phyloP scores from a whole-genome alignment of 345 rosid species.

The Boechera divaricarpa region DNA sequence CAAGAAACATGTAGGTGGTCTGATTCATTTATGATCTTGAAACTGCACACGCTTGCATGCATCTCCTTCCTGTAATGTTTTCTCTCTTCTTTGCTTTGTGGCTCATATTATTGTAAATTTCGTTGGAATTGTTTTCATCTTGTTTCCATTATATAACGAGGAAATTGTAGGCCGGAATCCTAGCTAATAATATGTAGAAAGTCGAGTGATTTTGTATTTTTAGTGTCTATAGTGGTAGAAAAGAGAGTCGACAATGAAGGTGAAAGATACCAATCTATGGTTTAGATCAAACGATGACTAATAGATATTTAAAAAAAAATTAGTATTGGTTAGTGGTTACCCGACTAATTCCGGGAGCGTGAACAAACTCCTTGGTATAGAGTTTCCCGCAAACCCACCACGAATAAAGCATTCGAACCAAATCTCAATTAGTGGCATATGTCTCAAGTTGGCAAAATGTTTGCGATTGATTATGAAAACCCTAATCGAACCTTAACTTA shows the following conservation, averaged over 20 bases:
- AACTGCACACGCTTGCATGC: constrained; percentile 45
- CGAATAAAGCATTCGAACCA: neutral
- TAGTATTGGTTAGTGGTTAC: neutral
- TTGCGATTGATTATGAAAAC: neutral
- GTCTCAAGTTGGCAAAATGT: neutral
- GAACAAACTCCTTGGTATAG: neutral
- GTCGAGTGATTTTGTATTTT: no score
- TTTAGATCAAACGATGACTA: neutral
- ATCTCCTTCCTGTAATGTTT: constrained; percentile 34
- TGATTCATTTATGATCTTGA: constrained; percentile 30
- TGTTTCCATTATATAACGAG: no score
- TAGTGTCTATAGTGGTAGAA: no score
- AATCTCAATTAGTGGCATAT: neutral
- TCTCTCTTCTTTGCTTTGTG: constrained; percentile 23
- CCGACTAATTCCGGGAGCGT: neutral
- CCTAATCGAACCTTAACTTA: neutral
- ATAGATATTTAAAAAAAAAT: neutral
- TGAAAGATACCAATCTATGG: no score
- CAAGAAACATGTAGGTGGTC: constrained; percentile 40
- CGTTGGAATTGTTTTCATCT: neutral
- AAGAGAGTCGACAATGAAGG: no score
- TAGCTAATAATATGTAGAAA: no score
- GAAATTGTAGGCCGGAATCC: no score
- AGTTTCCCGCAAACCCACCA: neutral
- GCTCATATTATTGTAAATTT: constrained; percentile 16